Percentiles rank a stretch among this genome's conserved stretches.
phyloP scores from a whole-genome alignment of 78 protist species.

The Planoprotostelium fungivorum region DNA sequence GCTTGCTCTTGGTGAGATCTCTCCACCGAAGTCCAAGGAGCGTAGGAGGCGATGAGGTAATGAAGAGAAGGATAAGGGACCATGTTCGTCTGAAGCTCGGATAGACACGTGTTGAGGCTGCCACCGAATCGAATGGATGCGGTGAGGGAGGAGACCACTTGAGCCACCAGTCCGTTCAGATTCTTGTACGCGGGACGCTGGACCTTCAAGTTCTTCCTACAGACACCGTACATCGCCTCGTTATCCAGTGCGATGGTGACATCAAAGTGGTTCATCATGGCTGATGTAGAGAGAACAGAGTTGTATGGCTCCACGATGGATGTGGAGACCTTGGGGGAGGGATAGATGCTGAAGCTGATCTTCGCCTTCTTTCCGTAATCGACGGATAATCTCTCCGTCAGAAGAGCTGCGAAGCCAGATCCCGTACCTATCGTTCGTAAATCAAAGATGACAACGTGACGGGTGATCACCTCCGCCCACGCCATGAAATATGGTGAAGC shows the following conservation, averaged over 20 bases:
- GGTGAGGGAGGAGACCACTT: conserved; percentile 94
- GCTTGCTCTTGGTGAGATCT: conserved; percentile 96
- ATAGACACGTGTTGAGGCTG: conserved; percentile 96
- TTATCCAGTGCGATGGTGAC: conserved; percentile 89
- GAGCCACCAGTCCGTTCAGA: conserved; percentile 97
- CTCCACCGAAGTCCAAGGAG: conserved; percentile 97
- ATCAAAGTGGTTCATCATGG: conserved; percentile 96
- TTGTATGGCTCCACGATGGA: conserved; percentile 99
- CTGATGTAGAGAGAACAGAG: conserved; percentile 93
- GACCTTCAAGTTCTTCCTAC: conserved; percentile 91
- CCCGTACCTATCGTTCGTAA: conserved; percentile 94
- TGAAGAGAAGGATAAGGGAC: conserved; percentile 97
- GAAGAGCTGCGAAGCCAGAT: conserved; percentile 95
- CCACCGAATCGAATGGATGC: conserved; percentile 98
- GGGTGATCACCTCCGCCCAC: conserved; percentile 71
- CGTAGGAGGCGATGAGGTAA: conserved; percentile 88
- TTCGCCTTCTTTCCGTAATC: conserved; percentile 99
- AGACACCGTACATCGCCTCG: conserved; percentile 98
- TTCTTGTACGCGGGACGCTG: conserved; percentile 97
- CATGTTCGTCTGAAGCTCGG: conserved; percentile 98
- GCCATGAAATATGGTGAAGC: conserved; percentile 91
- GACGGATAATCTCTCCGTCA: conserved; percentile 92
- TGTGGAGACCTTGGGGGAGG: conserved; percentile 96
- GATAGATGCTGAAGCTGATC: conserved; percentile 92
- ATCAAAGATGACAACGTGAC: conserved; percentile 30